A percentile compares a stretch with the other conserved stretches of the same genome.
phyloP scores from a whole-genome alignment of 257 asterid genomes.

The Datura wrightii region DNA sequence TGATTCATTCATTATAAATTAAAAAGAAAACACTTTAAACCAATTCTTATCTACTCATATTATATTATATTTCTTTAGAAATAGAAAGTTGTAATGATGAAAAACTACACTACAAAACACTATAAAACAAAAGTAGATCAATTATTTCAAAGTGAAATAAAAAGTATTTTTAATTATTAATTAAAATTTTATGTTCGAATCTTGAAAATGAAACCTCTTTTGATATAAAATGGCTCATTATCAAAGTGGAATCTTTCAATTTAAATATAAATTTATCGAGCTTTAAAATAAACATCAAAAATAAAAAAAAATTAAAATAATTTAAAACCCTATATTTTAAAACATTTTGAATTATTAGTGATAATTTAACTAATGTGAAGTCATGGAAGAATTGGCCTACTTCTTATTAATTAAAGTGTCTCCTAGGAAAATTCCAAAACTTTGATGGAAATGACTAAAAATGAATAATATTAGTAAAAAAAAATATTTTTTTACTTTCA shows the following conservation, averaged over 20 bases:
- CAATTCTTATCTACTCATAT: constrained; percentile 25
- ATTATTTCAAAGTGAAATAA: neutral
- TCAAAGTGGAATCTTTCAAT: too few species aligned
- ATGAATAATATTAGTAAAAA: neutral
- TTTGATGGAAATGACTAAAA: neutral
- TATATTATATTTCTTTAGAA: neutral
- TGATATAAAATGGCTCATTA: too few species aligned
- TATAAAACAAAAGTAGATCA: neutral
- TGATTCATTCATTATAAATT: neutral
- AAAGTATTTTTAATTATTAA: neutral
- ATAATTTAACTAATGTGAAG: neutral
- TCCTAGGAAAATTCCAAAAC: neutral
- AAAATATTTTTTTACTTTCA: too few species aligned
- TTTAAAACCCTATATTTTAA: neutral
- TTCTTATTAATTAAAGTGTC: neutral
- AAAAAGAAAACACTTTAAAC: neutral
- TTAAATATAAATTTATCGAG: neutral
- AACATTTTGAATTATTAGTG: neutral
- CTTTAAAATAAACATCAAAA: neutral
- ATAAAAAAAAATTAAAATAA: neutral
- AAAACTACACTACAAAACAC: neutral
- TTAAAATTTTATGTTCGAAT: neutral
- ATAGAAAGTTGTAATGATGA: neutral
- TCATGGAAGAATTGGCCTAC: neutral
- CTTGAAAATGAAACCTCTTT: neutral